These are phyloP conservation scores for Blastobotrys apis DNA, from an alignment of 1,139 yeast species.

Conservation along the genomic window DNA sequence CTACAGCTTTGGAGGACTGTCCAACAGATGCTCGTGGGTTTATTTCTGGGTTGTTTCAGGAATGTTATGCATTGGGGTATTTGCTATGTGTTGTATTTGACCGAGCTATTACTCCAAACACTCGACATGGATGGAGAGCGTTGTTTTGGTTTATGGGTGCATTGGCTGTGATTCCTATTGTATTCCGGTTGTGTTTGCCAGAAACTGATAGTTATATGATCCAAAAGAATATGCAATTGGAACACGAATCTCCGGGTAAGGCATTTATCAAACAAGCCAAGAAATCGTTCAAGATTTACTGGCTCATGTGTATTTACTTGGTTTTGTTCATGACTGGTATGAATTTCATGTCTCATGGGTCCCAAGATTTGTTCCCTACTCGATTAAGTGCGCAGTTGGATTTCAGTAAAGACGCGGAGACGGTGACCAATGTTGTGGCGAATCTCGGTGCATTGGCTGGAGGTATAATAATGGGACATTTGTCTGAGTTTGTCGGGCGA, in stretches of 20 bases:
- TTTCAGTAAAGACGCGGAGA: constrained; percentile 48
- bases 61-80: constrained; percentile 71
- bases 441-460: constrained; percentile 68
- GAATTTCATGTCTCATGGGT: constrained; percentile 69
- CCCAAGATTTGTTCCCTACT: constrained; percentile 71
- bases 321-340: constrained; percentile 59
- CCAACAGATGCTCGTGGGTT: constrained; percentile 58
- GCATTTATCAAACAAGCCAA: constrained; percentile 28
- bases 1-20: constrained; percentile 64
- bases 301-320: constrained; percentile 45
- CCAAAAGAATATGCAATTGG: constrained; percentile 26
- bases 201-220: constrained; percentile 56
- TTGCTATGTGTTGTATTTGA: constrained; percentile 60
- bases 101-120: constrained; percentile 52
- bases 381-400: constrained; percentile 51
- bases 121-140: constrained; percentile 64
- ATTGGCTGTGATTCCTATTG: constrained; percentile 52
- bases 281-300: constrained; percentile 33
- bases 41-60: constrained; percentile 63
- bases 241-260: constrained; percentile 24
- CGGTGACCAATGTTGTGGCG: constrained; percentile 66
- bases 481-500: constrained; percentile 57
- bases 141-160: constrained; percentile 80
- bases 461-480: constrained; percentile 59
- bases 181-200: constrained; percentile 53